These are phyloP conservation scores for Papilionanthe hybrid DNA, from an alignment of 116 monocot genomes.

Conservation along the genomic window DNA sequence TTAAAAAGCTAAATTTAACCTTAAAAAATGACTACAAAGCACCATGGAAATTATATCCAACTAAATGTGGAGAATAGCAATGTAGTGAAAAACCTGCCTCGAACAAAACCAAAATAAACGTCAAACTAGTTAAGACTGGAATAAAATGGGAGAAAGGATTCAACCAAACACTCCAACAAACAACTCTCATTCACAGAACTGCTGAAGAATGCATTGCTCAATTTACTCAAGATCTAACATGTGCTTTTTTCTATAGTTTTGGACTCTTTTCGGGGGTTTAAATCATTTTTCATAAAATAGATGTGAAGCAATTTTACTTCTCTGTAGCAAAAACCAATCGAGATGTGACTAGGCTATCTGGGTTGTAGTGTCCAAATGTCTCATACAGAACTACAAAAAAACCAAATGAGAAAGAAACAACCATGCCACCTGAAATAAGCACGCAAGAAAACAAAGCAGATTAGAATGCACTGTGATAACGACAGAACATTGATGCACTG, in stretches of 20 bases:
- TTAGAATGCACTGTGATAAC: background rate
- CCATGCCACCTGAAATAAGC: background rate
- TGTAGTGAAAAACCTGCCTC: too few relatives aligned
- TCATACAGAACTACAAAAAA: background rate
- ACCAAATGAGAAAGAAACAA: background rate
- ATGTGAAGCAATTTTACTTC: background rate
- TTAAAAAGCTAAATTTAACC: too few relatives aligned
- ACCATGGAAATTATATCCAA: too few relatives aligned
- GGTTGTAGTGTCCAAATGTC: background rate
- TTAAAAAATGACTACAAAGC: too few relatives aligned
- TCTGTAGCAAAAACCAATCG: background rate
- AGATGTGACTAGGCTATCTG: background rate
- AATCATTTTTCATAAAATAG: background rate
- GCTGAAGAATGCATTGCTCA: background rate
- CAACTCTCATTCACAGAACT: background rate
- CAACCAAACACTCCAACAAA: background rate
- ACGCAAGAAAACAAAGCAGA: background rate
- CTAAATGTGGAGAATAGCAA: too few relatives aligned
- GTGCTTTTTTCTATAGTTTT: background rate
- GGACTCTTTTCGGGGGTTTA: background rate
- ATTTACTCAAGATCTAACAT: background rate
- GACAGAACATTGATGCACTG: background rate
- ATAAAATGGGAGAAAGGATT: too few relatives aligned
- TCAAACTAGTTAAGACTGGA: too few relatives aligned
- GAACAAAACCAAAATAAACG: too few relatives aligned